phyloP scores from a whole-genome alignment of 2,329 filamentous ascomycete species.

The Fusarium verrucosum region DNA sequence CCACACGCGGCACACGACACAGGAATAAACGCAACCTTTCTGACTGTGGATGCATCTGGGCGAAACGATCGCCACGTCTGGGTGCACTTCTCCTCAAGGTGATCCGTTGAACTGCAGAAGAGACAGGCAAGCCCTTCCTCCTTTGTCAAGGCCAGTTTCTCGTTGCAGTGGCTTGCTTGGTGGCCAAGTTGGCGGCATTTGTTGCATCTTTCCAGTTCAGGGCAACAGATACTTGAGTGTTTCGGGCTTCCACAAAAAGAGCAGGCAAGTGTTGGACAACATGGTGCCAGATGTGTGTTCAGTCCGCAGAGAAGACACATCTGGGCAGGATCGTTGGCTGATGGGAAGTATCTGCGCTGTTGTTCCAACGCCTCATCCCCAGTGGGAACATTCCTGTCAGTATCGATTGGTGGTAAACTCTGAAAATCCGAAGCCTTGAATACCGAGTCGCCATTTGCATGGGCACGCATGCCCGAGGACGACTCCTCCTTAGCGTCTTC shows the following conservation, averaged over 20 bases:
- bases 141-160: constrained; percentile 63
- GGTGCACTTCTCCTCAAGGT: constrained; percentile 68
- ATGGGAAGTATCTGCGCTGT: constrained; percentile 63
- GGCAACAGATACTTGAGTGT: constrained; percentile 63
- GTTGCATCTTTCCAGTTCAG: constrained; percentile 59
- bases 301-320: constrained; percentile 64
- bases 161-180: constrained; percentile 58
- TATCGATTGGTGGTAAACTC: constrained; percentile 16
- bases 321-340: constrained; percentile 52
- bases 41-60: constrained; percentile 51
- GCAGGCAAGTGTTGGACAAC: constrained; percentile 60
- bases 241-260: constrained; percentile 56
- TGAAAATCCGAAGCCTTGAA: constrained; percentile 1
- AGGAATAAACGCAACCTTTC: constrained; percentile 60
- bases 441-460: constrained; percentile 21
- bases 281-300: constrained; percentile 55
- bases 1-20: constrained; percentile 68
- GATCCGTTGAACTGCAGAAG: constrained; percentile 64
- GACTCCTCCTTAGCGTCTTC: constrained; percentile 10
- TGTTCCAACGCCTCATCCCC: constrained; percentile 51
- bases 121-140: constrained; percentile 68
- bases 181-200: constrained; percentile 74
- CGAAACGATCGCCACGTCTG: constrained; percentile 68
- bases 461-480: not conserved
- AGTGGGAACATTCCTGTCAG: constrained; percentile 40